A percentile compares a stretch with the other conserved stretches of the same genome.
Conservation (phyloP, 2,329 filamentous ascomycete genomes). For the Gnomoniopsis smithogilvyi region DNA sequence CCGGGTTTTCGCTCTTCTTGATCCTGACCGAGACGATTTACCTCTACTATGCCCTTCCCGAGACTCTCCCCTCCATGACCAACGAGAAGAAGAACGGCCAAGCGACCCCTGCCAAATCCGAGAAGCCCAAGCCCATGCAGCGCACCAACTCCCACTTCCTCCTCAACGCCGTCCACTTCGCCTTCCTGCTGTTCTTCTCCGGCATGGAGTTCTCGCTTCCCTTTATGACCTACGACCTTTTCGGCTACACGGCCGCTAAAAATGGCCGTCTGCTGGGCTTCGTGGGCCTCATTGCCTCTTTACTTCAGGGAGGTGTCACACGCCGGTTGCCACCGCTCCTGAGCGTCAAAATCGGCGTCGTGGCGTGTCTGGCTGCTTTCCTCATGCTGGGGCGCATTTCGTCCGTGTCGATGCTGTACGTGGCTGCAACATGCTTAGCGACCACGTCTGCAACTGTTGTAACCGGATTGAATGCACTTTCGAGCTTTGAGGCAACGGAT, state of each 20-base stretch:
- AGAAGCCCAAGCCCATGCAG: slow-evolving; percentile 28
- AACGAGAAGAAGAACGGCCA: slow-evolving; percentile 25
- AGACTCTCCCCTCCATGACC: slow-evolving; percentile 69
- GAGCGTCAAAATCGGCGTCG: slow-evolving; percentile 75
- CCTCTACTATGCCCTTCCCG: slow-evolving; percentile 78
- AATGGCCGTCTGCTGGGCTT: slow-evolving; percentile 87
- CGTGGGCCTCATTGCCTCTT: slow-evolving; percentile 83
- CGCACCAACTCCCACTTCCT: slow-evolving; percentile 80
- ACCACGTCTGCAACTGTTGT: slow-evolving; percentile 93
- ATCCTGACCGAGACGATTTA: slow-evolving; percentile 87
- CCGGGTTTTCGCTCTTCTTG: slow-evolving; percentile 79
- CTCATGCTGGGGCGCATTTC: slow-evolving; percentile 69
- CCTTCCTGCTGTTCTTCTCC: slow-evolving; percentile 94
- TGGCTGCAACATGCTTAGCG: slow-evolving; percentile 78
- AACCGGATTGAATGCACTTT: slow-evolving; percentile 86
- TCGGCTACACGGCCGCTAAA: slow-evolving; percentile 72
- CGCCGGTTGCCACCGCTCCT: slow-evolving; percentile 77
- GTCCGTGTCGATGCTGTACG: slow-evolving; percentile 69
- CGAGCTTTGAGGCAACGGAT: slow-evolving; percentile 81
- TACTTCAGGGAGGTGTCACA: slow-evolving; percentile 92
- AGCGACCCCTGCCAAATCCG: slow-evolving; percentile 24
- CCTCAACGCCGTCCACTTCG: slow-evolving; percentile 81
- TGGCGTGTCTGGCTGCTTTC: slow-evolving; percentile 76
- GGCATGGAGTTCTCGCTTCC: slow-evolving; percentile 94
- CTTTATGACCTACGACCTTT: slow-evolving; percentile 96